These are phyloP conservation scores for Solanum paucissectum DNA, from an alignment of 257 asterid species.

Conservation along the genomic window DNA sequence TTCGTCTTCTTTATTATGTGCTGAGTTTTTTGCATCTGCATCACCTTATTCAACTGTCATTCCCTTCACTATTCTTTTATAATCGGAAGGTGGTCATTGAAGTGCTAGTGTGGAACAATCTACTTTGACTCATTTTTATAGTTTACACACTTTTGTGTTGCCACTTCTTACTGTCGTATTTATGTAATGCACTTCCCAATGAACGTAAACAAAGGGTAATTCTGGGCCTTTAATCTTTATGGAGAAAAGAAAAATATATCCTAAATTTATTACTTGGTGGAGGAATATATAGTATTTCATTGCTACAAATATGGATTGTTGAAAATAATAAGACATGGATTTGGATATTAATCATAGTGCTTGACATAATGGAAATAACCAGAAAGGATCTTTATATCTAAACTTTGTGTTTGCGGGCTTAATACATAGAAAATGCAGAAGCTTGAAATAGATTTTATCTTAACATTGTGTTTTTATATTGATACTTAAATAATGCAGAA, in stretches of 20 bases:
- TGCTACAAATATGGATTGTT: not conserved
- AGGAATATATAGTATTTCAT: not conserved
- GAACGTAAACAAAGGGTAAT: not conserved
- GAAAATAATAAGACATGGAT: not conserved
- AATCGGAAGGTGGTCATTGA: not conserved
- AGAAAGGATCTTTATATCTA: not conserved
- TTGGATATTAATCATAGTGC: not conserved
- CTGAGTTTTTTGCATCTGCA: not conserved
- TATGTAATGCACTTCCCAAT: not conserved
- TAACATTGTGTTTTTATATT: not conserved
- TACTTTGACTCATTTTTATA: not conserved
- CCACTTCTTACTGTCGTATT: not conserved
- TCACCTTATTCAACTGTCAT: not conserved
- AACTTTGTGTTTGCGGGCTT: not conserved
- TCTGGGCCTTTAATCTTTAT: not conserved
- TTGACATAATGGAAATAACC: not conserved
- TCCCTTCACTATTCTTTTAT: not conserved
- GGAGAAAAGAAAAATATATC: not conserved
- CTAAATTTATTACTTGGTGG: not conserved
- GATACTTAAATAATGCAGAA: conserved; percentile 29
- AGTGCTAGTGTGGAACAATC: not conserved
- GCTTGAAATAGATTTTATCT: conserved; percentile 29
- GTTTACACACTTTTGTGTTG: not conserved
- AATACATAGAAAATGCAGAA: conserved; percentile 26
- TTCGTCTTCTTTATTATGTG: not conserved